Evolutionary conservation across 2,329 filamentous ascomycete genomes (phyloP), one percentile per base, ranked within the genome.

Genomic region (Zasmidium cellare): DNA sequence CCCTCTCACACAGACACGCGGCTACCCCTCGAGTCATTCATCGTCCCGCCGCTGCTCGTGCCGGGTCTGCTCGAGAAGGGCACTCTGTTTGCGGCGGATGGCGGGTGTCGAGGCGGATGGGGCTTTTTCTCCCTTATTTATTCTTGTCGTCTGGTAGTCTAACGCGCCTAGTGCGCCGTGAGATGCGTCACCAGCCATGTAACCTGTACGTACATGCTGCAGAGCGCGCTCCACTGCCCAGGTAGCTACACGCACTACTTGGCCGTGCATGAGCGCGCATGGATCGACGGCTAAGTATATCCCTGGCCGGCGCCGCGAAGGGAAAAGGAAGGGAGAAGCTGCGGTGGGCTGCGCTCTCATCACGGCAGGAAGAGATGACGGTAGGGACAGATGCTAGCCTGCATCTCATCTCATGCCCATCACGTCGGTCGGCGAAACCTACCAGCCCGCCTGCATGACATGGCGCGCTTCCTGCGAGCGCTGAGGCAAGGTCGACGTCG

Each of bases 251-350:
- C 11, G 25, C 25, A 28, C 51, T 53, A 60, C 56, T 55, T 61
- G 64, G 51, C 56, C 53, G 57, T 61, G 63, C 69, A 66, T 69
- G 66, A 65, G 62, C 62, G 57, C 50, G 53, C 57, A 62, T 59
- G 57, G 67, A 69, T 69, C 67, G 64, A 62, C 66, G 50, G 57
- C 64, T 61, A 65, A 63, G 51, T 55, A 50, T 51, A 62, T 62
- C 62, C 60, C 60, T 59, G 59, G 59, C 59, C 38, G n/a, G n/a
- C 11, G 35, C 35, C 3, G 35, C n/a, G 35, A 48, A 48, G 45
- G 12, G 25, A 28, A n/a, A n/a, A n/a, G n/a, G n/a, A n/a, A n/a
- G n/a, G n/a, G n/a, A n/a, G n/a, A n/a, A n/a, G n/a, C n/a, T n/a
- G n/a, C n/a, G n/a, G n/a, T n/a, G n/a, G n/a, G n/a, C n/a, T n/a